These are phyloP conservation scores for Aspergillus versicolor DNA, from an alignment of 2,329 filamentous ascomycete genomes.

Conservation along the genomic window DNA sequence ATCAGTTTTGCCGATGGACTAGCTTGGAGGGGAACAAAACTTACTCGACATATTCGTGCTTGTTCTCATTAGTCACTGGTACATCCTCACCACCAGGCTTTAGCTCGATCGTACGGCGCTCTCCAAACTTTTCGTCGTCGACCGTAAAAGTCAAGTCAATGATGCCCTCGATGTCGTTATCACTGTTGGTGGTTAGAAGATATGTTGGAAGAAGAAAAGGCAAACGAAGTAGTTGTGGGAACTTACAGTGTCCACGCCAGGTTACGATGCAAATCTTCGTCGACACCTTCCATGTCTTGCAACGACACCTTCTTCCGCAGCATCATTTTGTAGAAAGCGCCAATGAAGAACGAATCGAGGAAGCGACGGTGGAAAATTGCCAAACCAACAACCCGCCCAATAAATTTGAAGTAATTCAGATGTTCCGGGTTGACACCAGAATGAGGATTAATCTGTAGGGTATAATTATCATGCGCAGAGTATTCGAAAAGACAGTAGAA, in stretches of 20 bases:
- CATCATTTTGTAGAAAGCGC: constrained; percentile 99
- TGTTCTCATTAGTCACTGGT: constrained; percentile 97
- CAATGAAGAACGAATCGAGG: constrained; percentile 98
- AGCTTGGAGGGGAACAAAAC: constrained; percentile 26
- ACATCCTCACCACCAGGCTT: constrained; percentile 89
- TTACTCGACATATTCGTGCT: constrained; percentile 95
- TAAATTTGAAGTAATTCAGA: constrained; percentile 99
- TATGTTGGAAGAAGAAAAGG: neutral
- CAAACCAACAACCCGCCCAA: constrained; percentile 91
- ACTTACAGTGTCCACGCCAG: constrained; percentile 86
- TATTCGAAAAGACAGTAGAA: constrained; percentile 99
- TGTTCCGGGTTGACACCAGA: constrained; percentile 99
- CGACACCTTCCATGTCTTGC: constrained; percentile 97
- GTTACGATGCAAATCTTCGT: constrained; percentile 95
- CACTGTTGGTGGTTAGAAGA: constrained; percentile 46
- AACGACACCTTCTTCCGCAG: constrained; percentile 87
- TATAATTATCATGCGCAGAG: constrained; percentile 99
- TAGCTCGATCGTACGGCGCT: constrained; percentile 89
- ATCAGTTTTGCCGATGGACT: neutral
- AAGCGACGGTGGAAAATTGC: constrained; percentile 98
- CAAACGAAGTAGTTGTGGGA: neutral
- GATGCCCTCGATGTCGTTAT: constrained; percentile 95
- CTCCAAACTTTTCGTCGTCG: constrained; percentile 95
- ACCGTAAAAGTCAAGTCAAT: constrained; percentile 95
- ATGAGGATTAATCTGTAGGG: constrained; percentile 98